These are phyloP conservation scores for Pseudogymnoascus sp. DNA, from an alignment of 2,329 filamentous ascomycete species.

Conservation along the genomic window DNA sequence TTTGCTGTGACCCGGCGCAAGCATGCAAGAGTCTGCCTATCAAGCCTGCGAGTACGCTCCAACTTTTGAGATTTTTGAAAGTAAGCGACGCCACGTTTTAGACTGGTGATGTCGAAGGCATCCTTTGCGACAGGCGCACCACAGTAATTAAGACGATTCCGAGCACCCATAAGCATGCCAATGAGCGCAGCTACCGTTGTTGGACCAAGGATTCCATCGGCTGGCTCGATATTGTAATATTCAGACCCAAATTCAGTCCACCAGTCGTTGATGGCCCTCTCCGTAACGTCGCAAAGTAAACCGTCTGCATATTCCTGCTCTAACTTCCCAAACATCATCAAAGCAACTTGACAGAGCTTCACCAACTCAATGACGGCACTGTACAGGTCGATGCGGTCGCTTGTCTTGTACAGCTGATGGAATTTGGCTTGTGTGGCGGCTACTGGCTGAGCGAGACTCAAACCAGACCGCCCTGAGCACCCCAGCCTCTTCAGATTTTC, in stretches of 20 bases:
- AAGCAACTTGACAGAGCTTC: slow-evolving; percentile 80
- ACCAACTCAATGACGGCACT: slow-evolving; percentile 80
- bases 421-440: slow-evolving; percentile 85
- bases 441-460: slow-evolving; percentile 71
- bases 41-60: slow-evolving; percentile 67
- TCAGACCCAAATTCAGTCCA: slow-evolving; percentile 91
- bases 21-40: slow-evolving; percentile 72
- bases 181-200: slow-evolving; percentile 84
- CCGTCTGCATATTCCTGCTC: slow-evolving; percentile 88
- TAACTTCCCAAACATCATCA: slow-evolving; percentile 81
- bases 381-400: slow-evolving; percentile 70
- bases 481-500: slow-evolving; percentile 87
- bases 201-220: slow-evolving; percentile 85
- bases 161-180: slow-evolving; percentile 79
- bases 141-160: slow-evolving; percentile 79
- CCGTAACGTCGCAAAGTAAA: slow-evolving; percentile 85
- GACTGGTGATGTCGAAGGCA: slow-evolving; percentile 74
- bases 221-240: slow-evolving; percentile 85
- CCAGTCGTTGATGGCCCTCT: slow-evolving; percentile 86
- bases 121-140: slow-evolving; percentile 84
- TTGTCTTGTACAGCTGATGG: slow-evolving; percentile 79
- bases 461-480: slow-evolving; percentile 80
- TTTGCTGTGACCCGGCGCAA: slow-evolving; percentile 82
- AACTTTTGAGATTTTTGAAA: slow-evolving; percentile 89
- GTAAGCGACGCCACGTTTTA: slow-evolving; percentile 74